phyloP scores from a whole-genome alignment of 176 grass and related monocot species.

The Chrysopogon serrulatus region DNA sequence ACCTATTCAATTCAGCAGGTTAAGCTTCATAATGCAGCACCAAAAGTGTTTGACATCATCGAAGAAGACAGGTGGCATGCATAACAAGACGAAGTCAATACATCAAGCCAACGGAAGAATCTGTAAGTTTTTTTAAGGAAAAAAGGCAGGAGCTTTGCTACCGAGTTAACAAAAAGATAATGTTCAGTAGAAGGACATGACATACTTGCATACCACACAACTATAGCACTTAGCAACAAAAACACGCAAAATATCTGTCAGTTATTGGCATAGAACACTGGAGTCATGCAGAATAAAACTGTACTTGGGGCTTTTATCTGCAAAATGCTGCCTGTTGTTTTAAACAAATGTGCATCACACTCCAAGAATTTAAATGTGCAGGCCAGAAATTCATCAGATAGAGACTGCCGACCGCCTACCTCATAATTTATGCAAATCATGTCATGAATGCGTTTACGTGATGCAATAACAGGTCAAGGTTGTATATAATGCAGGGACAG shows the following conservation, averaged over 20 bases:
- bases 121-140: neutral
- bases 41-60: neutral
- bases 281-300: neutral
- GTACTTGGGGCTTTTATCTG: neutral
- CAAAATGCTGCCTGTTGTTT: neutral
- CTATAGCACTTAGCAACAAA: neutral
- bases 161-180: too few relatives aligned
- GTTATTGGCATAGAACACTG: neutral
- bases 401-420: neutral
- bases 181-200: too few relatives aligned
- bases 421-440: constrained; percentile 4
- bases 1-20: neutral
- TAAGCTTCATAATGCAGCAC: neutral
- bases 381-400: neutral
- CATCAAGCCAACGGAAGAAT: neutral
- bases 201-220: too few relatives aligned
- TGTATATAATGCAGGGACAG: constrained; percentile 23
- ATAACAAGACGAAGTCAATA: neutral
- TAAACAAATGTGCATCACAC: neutral
- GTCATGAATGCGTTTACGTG: constrained; percentile 22
- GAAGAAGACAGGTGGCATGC: neutral
- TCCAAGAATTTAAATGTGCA: neutral
- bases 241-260: neutral
- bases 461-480: neutral
- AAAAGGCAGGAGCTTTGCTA: neutral